phyloP scores from a whole-genome alignment of 331 rosid genomes.

The Telfairia occidentalis region DNA sequence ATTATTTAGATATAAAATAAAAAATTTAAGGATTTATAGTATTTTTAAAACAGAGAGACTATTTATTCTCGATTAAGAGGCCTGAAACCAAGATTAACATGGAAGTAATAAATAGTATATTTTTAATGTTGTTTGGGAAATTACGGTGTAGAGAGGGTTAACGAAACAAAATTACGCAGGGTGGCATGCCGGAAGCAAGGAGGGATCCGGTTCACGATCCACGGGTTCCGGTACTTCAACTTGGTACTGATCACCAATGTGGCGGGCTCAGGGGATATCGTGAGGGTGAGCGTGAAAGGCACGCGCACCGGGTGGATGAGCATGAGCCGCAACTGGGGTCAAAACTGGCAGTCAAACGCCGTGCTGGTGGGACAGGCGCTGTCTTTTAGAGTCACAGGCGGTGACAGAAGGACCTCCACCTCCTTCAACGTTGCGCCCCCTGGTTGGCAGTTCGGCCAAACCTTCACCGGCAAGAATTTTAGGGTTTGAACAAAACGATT shows the following conservation, averaged over 20 bases:
- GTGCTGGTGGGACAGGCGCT: constrained; percentile 44
- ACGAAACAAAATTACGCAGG: constrained; percentile 21
- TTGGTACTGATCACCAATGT: constrained; percentile 46
- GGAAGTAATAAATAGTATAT: too few species aligned
- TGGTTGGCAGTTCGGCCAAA: constrained; percentile 55
- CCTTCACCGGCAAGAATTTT: constrained; percentile 50
- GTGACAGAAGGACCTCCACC: constrained; percentile 57
- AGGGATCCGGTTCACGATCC: constrained; percentile 23
- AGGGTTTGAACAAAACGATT: constrained; percentile 19
- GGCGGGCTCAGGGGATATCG: constrained; percentile 54
- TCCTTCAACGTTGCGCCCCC: constrained; percentile 43
- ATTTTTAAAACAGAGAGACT: too few species aligned
- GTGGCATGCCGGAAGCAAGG: constrained; percentile 44
- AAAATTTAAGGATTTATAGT: too few species aligned
- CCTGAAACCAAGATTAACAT: too few species aligned
- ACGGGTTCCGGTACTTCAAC: constrained; percentile 49
- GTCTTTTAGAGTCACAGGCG: constrained; percentile 39
- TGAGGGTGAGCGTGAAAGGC: constrained; percentile 44
- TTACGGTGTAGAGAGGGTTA: background rate
- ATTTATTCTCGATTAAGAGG: too few species aligned
- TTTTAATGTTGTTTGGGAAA: background rate
- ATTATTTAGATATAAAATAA: too few species aligned
- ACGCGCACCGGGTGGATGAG: constrained; percentile 45
- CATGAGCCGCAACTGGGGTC: constrained; percentile 63
- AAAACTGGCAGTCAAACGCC: constrained; percentile 60